Conservation (phyloP, 768 basidiomycete species). For the Kwoniella europaea region DNA sequence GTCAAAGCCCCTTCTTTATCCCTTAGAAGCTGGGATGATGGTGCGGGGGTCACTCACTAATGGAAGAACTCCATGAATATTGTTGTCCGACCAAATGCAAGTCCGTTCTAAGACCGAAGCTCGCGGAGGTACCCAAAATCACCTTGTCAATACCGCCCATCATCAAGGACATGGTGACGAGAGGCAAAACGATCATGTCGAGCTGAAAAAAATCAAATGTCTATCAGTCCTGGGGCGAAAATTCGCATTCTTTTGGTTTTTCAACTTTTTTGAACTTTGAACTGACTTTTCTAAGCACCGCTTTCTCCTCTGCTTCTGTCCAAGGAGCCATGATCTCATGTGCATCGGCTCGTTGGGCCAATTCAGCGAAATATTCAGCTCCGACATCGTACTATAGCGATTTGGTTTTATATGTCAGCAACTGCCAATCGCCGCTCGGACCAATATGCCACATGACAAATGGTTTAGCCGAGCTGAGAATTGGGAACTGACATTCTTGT, state of each 20-base stretch:
- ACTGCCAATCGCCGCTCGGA: no score
- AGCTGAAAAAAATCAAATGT: slow-evolving; percentile 11
- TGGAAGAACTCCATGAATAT: slow-evolving; percentile 32
- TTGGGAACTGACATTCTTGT: slow-evolving; percentile 13
- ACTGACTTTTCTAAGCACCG: slow-evolving; percentile 33
- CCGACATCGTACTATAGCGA: slow-evolving; percentile 24
- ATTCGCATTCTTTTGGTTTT: not conserved
- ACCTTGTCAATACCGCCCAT: slow-evolving; percentile 46
- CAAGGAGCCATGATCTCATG: slow-evolving; percentile 29
- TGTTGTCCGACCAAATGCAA: slow-evolving; percentile 40
- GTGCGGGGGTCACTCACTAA: slow-evolving; percentile 9
- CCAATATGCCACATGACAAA: no score
- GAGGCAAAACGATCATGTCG: slow-evolving; percentile 41
- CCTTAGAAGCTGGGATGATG: not conserved
- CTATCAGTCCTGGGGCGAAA: not conserved
- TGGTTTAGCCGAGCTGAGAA: not conserved
- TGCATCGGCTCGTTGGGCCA: slow-evolving; percentile 26
- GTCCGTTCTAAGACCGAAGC: slow-evolving; percentile 38
- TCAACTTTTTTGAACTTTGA: no score
- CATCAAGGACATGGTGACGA: slow-evolving; percentile 26
- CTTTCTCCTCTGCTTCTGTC: slow-evolving; percentile 38
- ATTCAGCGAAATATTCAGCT: slow-evolving; percentile 27
- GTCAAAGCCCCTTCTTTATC: not conserved
- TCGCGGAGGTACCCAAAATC: slow-evolving; percentile 43
- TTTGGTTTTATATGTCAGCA: no score